Evolutionary conservation across 768 basidiomycete species (phyloP), one percentile per base, ranked within the genome.

Genomic region (Roridomyces roridus): DNA sequence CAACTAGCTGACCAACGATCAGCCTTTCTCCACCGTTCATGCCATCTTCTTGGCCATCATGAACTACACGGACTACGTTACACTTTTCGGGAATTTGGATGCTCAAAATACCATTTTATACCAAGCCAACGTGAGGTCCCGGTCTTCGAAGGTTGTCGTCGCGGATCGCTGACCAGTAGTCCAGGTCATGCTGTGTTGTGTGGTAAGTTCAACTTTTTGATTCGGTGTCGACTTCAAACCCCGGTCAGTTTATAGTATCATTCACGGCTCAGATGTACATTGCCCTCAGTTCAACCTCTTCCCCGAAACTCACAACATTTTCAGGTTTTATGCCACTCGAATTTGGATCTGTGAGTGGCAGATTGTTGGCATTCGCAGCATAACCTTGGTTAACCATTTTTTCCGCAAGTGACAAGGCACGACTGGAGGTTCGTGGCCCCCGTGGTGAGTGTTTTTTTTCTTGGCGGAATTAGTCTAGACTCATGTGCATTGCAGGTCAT

Each of bases 271-370:
- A 54, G 21, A 46, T 54, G 52, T 37, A 21, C 15, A n/a, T n/a
- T n/a, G 40, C 26, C 29, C 7, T 21, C 20, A 12, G 12, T 21
- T 34, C 20, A 31, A 4, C 29, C 29, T 31, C 26, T 17, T 23
- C n/a, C 14, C 1, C n/a, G 2, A 25, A 18, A 12, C n/a, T 36
- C 34, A 6, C 5, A 26, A 11, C 7, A 7, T 26, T 5, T 2
- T 23, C 14, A 46, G 52, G 26, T 54, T 54, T 15, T 54, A 46
- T n/a, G 45, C 45, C 17, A 46, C 26, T 18, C 45, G 52, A 24
- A 54, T 54, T 26, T 54, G 44, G 45, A 46, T 46, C 14, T 25
- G 45, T 54, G 14, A 54, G 52, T 21, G 24, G n/a, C 21, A 34
- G 3, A 31, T 14, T 31, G n/a, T n/a, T n/a, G n/a, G n/a, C n/a